Base-by-base conservation (phyloP, 1,284 basidiomycete species). In the Paramarasmius palmivorus region DNA sequence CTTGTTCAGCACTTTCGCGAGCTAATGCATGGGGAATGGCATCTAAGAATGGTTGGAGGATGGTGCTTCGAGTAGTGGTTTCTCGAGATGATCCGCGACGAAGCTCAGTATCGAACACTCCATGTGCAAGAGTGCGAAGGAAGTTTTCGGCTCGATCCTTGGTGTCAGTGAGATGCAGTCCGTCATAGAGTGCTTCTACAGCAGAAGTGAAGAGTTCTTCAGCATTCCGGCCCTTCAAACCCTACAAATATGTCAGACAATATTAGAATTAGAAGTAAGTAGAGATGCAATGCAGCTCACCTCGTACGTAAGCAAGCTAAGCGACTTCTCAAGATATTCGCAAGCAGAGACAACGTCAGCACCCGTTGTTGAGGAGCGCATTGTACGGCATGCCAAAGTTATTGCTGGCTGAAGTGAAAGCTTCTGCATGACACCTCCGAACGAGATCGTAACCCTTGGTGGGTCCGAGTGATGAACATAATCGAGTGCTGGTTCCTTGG, bases 111-210 rank as follows among this genome's bases (percentile, higher is more conserved):
- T 79, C 75, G 63, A 95, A 90, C 55, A 94, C 73, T 54, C 82
- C 79, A 45, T 77, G 81, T 1, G 87, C 86, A 45, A 95, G 73
- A 55, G 84, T 84, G 36, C 79, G 75, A 29, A 93, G 68, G 64
- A 83, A 92, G 32, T 78, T 71, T 59, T 86, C 83, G 1, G 92
- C 92, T 56, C 85, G 81, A 29, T 80, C 78, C 57, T 83, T 76
- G 37, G 92, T 72, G 54, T 94, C 92, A 1, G 84, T 74, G 26
- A 90, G 68, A 58, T 91, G 81, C 2, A 90, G 74, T 0, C 91
- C 86, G 59, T 94, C 90, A 63, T 92, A 93, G 23, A 95, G 68
- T 12, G 90, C 92, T 69, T 92, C 83, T 48, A 96, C 69, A 47
- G 85, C 80, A 58, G 73, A 75, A 10, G 86, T 73, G 63, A 95